Percentiles rank a stretch among this genome's conserved stretches.
Evolutionary conservation across 768 basidiomycete genomes (phyloP).

Genomic region (Phylloporus sp.): DNA sequence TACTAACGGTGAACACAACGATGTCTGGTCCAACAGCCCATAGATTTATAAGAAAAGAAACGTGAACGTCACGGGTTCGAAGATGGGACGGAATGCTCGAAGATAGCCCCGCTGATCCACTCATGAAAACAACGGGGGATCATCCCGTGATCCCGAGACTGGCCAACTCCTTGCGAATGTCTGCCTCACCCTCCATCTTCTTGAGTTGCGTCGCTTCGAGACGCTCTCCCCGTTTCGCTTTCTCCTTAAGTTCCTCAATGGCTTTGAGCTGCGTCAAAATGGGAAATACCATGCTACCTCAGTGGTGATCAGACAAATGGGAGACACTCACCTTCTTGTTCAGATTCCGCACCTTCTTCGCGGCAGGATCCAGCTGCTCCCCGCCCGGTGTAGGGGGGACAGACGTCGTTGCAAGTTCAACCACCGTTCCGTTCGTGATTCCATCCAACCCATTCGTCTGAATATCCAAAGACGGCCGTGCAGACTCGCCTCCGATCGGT

Average conservation of each 20-base stretch:
- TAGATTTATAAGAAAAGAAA: slow-evolving; percentile 4
- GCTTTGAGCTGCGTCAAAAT: slow-evolving; percentile 72
- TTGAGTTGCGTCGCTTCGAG: slow-evolving; percentile 93
- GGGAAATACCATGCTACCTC: neutral
- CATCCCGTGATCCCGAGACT: slow-evolving; percentile 27
- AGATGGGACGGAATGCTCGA: neutral
- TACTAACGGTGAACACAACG: no score
- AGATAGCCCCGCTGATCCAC: neutral
- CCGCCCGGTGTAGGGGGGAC: slow-evolving; percentile 53
- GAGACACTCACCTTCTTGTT: slow-evolving; percentile 76
- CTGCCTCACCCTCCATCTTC: slow-evolving; percentile 92
- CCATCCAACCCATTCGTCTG: slow-evolving; percentile 25
- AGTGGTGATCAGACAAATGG: neutral
- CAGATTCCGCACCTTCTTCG: slow-evolving; percentile 93
- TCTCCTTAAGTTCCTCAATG: slow-evolving; percentile 97
- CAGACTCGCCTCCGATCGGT: slow-evolving; percentile 24
- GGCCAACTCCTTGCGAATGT: slow-evolving; percentile 77
- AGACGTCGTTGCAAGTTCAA: slow-evolving; percentile 16
- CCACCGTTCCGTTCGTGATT: slow-evolving; percentile 10
- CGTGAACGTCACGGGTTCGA: neutral
- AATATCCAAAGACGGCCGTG: slow-evolving; percentile 36
- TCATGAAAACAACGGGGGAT: neutral
- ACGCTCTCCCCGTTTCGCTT: slow-evolving; percentile 82
- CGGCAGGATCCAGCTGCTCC: slow-evolving; percentile 69
- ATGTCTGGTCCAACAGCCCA: neutral